A percentile compares a stretch with the other conserved stretches of the same genome.
Evolutionary conservation across 305 asterid genomes (phyloP).

Genomic region (Rubia balearica): DNA sequence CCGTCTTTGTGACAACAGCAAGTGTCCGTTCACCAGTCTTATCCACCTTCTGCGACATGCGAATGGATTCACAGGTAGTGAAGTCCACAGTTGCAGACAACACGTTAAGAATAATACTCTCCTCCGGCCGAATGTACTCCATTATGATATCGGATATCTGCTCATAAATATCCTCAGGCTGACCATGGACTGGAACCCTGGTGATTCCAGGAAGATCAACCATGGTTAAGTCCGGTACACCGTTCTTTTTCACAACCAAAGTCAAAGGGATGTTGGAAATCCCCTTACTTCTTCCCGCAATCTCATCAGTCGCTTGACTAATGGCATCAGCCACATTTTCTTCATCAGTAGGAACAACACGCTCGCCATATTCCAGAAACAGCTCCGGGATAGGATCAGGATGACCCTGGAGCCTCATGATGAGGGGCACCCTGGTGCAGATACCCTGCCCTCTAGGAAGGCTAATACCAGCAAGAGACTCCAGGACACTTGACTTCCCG

Average conservation of each 20-base stretch:
- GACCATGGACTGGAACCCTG: constrained; percentile 25
- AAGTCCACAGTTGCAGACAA: constrained; percentile 20
- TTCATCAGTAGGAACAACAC: neutral
- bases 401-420: constrained; percentile 24
- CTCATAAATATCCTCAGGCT: constrained; percentile 25
- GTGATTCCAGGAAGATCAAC: constrained; percentile 30
- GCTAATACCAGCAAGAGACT: constrained; percentile 25
- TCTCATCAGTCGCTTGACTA: constrained; percentile 15
- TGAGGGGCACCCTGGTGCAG: constrained; percentile 30
- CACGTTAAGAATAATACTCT: constrained; percentile 21
- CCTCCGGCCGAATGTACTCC: constrained; percentile 20
- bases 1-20: constrained; percentile 22
- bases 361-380: constrained; percentile 14
- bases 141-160: constrained; percentile 19
- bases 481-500: constrained; percentile 31
- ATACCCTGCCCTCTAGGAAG: constrained; percentile 29
- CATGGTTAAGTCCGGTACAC: constrained; percentile 23
- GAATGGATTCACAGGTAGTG: constrained; percentile 19
- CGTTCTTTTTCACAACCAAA: constrained; percentile 16
- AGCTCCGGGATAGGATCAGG: constrained; percentile 7
- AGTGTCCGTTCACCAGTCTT: constrained; percentile 18
- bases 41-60: constrained; percentile 22
- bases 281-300: constrained; percentile 20
- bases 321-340: constrained; percentile 3
- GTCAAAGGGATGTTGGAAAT: constrained; percentile 18